Conservation (phyloP, 441 rosid species). For the Gossypium davidsonii region DNA sequence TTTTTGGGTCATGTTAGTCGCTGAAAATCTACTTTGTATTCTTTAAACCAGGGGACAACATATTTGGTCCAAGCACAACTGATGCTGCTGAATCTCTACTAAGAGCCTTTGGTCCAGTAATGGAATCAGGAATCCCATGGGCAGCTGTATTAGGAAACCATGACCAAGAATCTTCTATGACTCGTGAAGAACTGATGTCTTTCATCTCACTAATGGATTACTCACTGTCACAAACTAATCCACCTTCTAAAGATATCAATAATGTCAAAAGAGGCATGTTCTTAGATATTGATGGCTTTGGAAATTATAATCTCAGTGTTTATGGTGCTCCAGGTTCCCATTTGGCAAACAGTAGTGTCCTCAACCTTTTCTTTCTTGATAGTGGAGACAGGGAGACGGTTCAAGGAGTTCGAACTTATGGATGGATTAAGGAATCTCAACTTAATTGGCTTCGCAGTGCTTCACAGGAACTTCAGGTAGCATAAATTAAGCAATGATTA, state of each 20-base stretch:
- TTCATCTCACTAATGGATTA: conserved; percentile 83
- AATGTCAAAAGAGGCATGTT: conserved; percentile 16
- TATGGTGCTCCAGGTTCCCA: conserved; percentile 73
- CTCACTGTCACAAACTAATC: conserved; percentile 66
- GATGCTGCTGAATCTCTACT: conserved; percentile 89
- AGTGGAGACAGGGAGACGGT: conserved; percentile 72
- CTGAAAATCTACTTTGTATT: conserved; percentile 20
- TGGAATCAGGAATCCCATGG: conserved; percentile 77
- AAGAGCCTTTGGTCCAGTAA: conserved; percentile 63
- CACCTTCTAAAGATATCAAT: conserved; percentile 28
- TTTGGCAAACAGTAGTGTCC: conserved; percentile 56
- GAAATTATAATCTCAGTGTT: conserved; percentile 56
- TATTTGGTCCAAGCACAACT: conserved; percentile 64
- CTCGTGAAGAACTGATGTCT: conserved; percentile 67
- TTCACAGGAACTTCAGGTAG: conserved; percentile 51
- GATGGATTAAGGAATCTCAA: conserved; percentile 86
- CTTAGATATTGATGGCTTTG: conserved; percentile 59
- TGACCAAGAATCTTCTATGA: conserved; percentile 86
- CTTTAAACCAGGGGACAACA: conserved; percentile 61
- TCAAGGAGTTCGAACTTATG: conserved; percentile 64
- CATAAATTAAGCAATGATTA: background rate
- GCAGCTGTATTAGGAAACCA: conserved; percentile 88
- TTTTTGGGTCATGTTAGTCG: background rate
- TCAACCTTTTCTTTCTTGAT: conserved; percentile 78
- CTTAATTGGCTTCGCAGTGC: conserved; percentile 62